Conservation (phyloP, 2,329 filamentous ascomycete genomes). For the Thielaviopsis punctulata region DNA sequence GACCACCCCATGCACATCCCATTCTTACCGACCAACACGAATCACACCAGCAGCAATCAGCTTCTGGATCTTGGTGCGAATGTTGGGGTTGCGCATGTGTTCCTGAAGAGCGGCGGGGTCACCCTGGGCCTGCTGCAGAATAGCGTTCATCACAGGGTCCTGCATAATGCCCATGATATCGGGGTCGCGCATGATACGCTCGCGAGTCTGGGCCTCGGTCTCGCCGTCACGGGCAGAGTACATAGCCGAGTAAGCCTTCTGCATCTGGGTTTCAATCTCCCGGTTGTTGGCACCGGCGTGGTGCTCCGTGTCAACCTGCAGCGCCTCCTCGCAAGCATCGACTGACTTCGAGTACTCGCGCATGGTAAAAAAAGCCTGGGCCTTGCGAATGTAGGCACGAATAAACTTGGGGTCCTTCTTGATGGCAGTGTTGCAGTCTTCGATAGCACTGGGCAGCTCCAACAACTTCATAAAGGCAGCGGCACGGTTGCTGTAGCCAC, state of each 20-base stretch:
- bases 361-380: conserved; percentile 91
- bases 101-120: conserved; percentile 86
- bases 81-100: conserved; percentile 85
- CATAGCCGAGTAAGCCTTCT: conserved; percentile 83
- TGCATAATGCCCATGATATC: conserved; percentile 89
- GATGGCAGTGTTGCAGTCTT: conserved; percentile 84
- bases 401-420: conserved; percentile 85
- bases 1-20: background rate
- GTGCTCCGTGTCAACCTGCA: conserved; percentile 53
- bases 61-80: conserved; percentile 84
- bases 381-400: conserved; percentile 90
- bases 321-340: conserved; percentile 72
- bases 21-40: conserved; percentile 40
- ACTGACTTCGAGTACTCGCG: conserved; percentile 93
- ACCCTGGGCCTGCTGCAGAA: conserved; percentile 87
- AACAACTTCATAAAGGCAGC: conserved; percentile 95
- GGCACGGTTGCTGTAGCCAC: conserved; percentile 93
- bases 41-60: conserved; percentile 86
- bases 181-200: conserved; percentile 76
- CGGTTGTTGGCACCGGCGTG: conserved; percentile 60
- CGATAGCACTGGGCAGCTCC: conserved; percentile 80
- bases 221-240: conserved; percentile 83
- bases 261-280: conserved; percentile 86
- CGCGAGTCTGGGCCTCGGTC: conserved; percentile 87
- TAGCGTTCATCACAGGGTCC: conserved; percentile 95